Percentiles rank a stretch among this genome's conserved stretches.
Conservation (phyloP, 1,139 yeast genomes). For the Saccharomyces pastorianus region DNA sequence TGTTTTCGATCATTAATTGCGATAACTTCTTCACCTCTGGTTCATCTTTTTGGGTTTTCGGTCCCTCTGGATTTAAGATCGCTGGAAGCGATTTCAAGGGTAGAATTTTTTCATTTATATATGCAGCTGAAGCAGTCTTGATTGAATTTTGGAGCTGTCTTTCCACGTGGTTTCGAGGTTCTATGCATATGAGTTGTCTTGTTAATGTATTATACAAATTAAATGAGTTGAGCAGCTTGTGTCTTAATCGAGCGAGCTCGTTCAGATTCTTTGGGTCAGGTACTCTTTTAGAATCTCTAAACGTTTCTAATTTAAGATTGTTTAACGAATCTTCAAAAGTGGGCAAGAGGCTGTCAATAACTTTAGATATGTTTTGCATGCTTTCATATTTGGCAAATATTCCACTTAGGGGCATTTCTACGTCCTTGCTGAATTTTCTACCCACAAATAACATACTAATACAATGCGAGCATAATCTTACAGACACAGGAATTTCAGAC, state of each 20-base stretch:
- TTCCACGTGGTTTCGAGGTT: constrained; percentile 34
- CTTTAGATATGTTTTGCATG: constrained; percentile 32
- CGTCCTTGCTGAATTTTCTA: constrained; percentile 42
- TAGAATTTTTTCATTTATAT: constrained; percentile 47
- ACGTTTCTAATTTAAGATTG: constrained; percentile 30
- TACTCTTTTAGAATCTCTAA: constrained; percentile 16
- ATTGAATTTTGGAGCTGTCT: constrained; percentile 40
- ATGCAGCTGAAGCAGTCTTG: constrained; percentile 39
- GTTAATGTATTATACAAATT: constrained; percentile 39
- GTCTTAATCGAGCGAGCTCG: constrained; percentile 37
- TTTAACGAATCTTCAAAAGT: constrained; percentile 35
- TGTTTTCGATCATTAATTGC: constrained; percentile 16
- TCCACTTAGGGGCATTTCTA: constrained; percentile 19
- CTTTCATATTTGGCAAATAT: constrained; percentile 30
- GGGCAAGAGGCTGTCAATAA: constrained; percentile 37
- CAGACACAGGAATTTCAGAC: constrained; percentile 21
- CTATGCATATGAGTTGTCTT: constrained; percentile 33
- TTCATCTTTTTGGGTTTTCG: constrained; percentile 7
- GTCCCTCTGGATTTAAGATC: constrained; percentile 29
- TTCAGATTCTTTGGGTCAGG: constrained; percentile 28
- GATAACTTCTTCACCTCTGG: constrained; percentile 15
- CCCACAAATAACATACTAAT: constrained; percentile 52
- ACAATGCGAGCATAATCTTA: constrained; percentile 64
- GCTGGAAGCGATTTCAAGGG: constrained; percentile 45
- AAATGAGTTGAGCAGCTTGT: constrained; percentile 38